These are phyloP conservation scores for Citrus medica DNA, from an alignment of 345 rosid species.

Conservation along the genomic window DNA sequence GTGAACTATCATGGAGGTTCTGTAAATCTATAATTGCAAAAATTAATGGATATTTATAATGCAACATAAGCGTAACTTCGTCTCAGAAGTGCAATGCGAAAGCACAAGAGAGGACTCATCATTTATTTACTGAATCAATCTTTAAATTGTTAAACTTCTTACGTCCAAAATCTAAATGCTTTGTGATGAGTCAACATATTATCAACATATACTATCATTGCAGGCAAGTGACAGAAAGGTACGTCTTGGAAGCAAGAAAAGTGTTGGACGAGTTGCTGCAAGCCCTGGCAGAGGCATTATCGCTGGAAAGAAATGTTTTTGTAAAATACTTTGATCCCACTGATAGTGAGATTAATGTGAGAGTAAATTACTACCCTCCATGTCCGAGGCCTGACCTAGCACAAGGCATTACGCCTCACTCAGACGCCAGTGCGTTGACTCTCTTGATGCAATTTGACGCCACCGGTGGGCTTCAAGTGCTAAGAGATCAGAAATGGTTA, in stretches of 20 bases:
- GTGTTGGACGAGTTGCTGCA: conserved; percentile 19
- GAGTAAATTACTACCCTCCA: conserved; percentile 33
- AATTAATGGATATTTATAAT: too few relatives aligned
- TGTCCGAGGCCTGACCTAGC: conserved; percentile 37
- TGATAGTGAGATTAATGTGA: conserved; percentile 15
- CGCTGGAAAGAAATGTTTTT: conserved; percentile 12
- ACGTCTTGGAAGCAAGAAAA: conserved; percentile 8
- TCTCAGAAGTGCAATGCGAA: too few relatives aligned
- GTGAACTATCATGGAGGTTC: too few relatives aligned
- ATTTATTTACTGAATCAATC: too few relatives aligned
- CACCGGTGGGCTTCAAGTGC: conserved; percentile 3
- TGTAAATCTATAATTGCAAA: too few relatives aligned
- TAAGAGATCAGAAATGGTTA: conserved; percentile 1
- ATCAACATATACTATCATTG: neutral
- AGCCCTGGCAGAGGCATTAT: conserved; percentile 17
- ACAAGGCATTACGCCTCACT: conserved; percentile 32
- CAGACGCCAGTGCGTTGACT: conserved; percentile 31
- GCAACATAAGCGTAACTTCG: too few relatives aligned
- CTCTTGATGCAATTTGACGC: conserved; percentile 18
- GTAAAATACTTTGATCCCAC: conserved; percentile 7
- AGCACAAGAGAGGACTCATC: too few relatives aligned
- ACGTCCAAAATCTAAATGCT: too few relatives aligned
- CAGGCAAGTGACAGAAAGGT: conserved; percentile 6
- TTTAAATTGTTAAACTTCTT: too few relatives aligned
- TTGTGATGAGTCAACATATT: too few relatives aligned